Evolutionary conservation across 2,329 filamentous ascomycete species (phyloP), one percentile per base, ranked within the genome.

Genomic region (Malbranchea zuffiana): DNA sequence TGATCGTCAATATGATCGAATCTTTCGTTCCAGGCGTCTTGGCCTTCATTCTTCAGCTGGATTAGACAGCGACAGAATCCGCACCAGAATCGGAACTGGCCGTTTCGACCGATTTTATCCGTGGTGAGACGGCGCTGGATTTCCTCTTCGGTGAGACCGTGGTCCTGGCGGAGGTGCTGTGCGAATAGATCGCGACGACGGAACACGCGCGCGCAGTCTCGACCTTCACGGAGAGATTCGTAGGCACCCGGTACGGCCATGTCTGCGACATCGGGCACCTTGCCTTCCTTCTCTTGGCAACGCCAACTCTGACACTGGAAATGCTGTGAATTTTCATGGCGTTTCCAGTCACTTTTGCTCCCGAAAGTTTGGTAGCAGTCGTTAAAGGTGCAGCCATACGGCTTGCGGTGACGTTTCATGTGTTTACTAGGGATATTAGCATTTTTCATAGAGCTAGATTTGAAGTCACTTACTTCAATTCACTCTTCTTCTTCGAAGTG

Each of bases 311-410:
- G 79, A 4, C 72, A 57, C 41, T 80, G 74, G 43, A 73, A 75
- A 54, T 94, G 86, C 50, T 88, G 81, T 11, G 73, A 76, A 46
- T 76, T 80, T 52, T 95, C 88, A 51, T 95, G 87, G 1, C 87
- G 75, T 54, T 92, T 93, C 87, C 77, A 95, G 57, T 95, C 87
- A 41, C 85, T 87, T 54, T 94, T 93, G 57, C 82, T 87, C n/a
- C 87, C 87, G 47, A 94, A 94, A 0, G 55, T 66, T 51, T 84
- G 86, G 32, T 61, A 57, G 51, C 87, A 94, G 19, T 63, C 59
- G 6, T 66, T 59, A 45, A 78, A 82, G 0, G 85, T 93, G 57
- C 87, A 95, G 8, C 77, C 78, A 44, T 88, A 94, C 0, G 85
- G 87, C 46, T 76, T 78, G 5, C 74, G 69, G 55, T 95, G 87